phyloP scores from a whole-genome alignment of 2,329 filamentous ascomycete genomes.

The Coniochaeta sp. region DNA sequence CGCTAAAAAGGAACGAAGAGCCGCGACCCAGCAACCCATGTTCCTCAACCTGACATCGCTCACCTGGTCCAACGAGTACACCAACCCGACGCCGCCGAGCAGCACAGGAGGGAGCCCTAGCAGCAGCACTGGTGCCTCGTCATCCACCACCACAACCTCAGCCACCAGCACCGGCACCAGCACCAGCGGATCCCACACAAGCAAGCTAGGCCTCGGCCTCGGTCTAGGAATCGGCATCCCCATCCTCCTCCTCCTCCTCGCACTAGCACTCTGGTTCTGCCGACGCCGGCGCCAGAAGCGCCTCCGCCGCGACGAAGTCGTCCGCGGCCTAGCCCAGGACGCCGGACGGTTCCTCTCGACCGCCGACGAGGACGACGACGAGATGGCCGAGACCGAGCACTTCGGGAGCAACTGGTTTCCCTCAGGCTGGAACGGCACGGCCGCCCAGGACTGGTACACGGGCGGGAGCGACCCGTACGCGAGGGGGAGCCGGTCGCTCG shows the following conservation, averaged over 20 bases:
- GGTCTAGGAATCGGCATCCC: conserved; percentile 58
- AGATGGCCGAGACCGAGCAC: conserved; percentile 36
- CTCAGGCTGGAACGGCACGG: conserved; percentile 16
- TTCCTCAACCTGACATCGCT: conserved; percentile 54
- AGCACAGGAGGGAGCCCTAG: neutral
- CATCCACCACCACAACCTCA: neutral
- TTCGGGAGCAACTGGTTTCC: conserved; percentile 13
- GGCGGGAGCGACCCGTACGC: conserved; percentile 35
- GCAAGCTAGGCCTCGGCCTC: conserved; percentile 51
- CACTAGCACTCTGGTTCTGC: conserved; percentile 30
- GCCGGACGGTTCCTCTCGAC: conserved; percentile 34
- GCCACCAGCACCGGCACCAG: conserved; percentile 35
- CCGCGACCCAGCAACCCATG: conserved; percentile 19
- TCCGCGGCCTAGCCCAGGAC: conserved; percentile 42
- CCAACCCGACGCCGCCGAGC: conserved; percentile 28
- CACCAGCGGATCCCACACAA: conserved; percentile 21
- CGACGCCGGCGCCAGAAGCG: conserved; percentile 39
- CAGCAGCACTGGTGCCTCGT: neutral
- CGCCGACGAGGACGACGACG: conserved; percentile 24
- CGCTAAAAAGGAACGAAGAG: neutral
- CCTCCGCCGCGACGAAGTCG: conserved; percentile 32
- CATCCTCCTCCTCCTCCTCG: conserved; percentile 36
- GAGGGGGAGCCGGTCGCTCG: conserved; percentile 29
- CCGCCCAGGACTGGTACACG: conserved; percentile 32
- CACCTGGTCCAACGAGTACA: conserved; percentile 43